phyloP scores from a whole-genome alignment of 306 rosid species.

The Vigna reflexopilosa region DNA sequence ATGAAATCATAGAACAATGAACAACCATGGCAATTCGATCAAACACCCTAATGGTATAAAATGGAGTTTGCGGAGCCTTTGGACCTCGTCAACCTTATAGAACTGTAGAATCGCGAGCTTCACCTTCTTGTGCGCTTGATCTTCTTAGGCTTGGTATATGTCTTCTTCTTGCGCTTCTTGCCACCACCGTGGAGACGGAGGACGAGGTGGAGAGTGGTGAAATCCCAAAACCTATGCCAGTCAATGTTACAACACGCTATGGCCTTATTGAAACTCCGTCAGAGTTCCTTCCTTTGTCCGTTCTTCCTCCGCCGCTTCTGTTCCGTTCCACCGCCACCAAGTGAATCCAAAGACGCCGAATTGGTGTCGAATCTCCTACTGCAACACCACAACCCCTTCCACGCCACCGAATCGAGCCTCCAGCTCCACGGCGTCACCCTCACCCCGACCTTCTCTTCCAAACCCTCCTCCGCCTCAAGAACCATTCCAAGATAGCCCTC shows the following conservation, averaged over 20 bases:
- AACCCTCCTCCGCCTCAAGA: constrained; percentile 72
- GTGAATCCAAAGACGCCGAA: constrained; percentile 58
- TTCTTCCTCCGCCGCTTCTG: neutral
- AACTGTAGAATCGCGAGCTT: no score
- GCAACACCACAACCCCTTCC: constrained; percentile 87
- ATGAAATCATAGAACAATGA: neutral
- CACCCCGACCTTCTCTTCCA: constrained; percentile 65
- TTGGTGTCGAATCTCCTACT: constrained; percentile 62
- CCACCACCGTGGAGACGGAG: no score
- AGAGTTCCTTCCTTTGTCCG: neutral
- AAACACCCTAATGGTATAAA: no score
- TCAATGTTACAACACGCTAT: neutral
- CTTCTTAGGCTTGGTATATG: no score
- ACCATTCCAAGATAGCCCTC: constrained; percentile 80
- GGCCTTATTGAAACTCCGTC: neutral
- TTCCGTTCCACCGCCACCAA: neutral
- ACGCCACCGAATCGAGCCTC: constrained; percentile 73
- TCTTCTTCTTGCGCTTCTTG: no score
- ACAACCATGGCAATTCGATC: no score
- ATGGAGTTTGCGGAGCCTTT: no score
- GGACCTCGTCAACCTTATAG: no score
- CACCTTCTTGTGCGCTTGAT: no score
- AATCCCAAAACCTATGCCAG: no score
- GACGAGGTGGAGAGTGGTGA: no score
- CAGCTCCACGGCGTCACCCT: constrained; percentile 81